Percentiles rank a stretch among this genome's conserved stretches.
Evolutionary conservation across 2,329 filamentous ascomycete genomes (phyloP).

Genomic region (Fusarium sp.): DNA sequence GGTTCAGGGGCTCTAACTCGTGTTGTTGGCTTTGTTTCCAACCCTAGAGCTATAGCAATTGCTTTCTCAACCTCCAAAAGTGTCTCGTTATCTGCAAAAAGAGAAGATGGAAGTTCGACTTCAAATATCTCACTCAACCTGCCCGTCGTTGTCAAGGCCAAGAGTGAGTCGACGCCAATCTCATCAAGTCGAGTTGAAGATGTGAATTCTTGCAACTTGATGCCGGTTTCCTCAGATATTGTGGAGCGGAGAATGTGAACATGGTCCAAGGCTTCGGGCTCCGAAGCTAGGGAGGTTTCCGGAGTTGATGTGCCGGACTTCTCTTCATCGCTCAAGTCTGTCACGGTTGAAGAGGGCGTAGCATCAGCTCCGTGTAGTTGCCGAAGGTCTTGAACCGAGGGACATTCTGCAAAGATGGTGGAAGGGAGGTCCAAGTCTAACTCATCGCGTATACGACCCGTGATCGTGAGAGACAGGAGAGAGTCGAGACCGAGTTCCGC

Average conservation of each 20-base stretch:
- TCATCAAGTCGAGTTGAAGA: slow-evolving; percentile 27
- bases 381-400: slow-evolving; percentile 29
- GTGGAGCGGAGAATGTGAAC: slow-evolving; percentile 20
- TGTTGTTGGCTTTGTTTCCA: neutral
- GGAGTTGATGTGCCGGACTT: slow-evolving; percentile 59
- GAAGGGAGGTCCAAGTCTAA: slow-evolving; percentile 63
- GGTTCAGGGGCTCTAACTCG: neutral
- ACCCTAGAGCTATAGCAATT: slow-evolving; percentile 11
- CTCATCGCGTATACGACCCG: slow-evolving; percentile 65
- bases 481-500: slow-evolving; percentile 70
- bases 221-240: slow-evolving; percentile 33
- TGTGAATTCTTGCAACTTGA: slow-evolving; percentile 22
- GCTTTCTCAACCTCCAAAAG: slow-evolving; percentile 29
- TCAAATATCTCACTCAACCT: slow-evolving; percentile 41
- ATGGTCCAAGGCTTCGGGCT: slow-evolving; percentile 12
- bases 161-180: slow-evolving; percentile 35
- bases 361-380: neutral
- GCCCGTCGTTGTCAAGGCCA: slow-evolving; percentile 28
- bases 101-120: slow-evolving; percentile 19
- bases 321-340: slow-evolving; percentile 73
- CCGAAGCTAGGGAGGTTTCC: slow-evolving; percentile 25
- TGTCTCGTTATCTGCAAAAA: slow-evolving; percentile 32
- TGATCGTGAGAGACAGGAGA: slow-evolving; percentile 66
- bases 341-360: slow-evolving; percentile 69
- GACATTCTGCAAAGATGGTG: slow-evolving; percentile 44